Conservation (phyloP, 306 rosid species). For the Carpinus fangiana region DNA sequence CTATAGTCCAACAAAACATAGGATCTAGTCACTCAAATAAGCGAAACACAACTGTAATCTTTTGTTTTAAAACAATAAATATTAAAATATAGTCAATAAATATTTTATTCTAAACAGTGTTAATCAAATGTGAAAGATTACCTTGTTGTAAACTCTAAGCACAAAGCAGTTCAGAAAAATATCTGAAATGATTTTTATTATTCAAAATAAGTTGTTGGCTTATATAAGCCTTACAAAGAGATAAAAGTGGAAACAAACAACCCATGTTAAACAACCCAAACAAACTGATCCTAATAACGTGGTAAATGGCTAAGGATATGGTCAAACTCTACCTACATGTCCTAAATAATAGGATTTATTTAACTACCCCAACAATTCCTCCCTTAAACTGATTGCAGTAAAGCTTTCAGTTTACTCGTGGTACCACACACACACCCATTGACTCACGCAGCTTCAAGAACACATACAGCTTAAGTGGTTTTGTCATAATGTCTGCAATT, state of each 20-base stretch:
- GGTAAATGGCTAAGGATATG: conserved; percentile 11
- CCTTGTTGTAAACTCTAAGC: background rate
- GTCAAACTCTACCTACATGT: conserved; percentile 16
- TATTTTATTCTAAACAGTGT: too few species aligned
- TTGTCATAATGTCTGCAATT: conserved; percentile 22
- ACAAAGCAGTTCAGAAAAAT: background rate
- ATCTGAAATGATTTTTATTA: background rate
- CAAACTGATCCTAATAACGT: background rate
- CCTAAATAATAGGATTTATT: background rate
- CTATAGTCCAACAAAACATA: too few species aligned
- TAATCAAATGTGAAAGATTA: too few species aligned
- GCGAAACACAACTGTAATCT: too few species aligned
- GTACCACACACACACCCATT: conserved; percentile 17
- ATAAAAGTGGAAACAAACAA: conserved; percentile 2
- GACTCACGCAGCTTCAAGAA: conserved; percentile 16
- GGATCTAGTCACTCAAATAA: too few species aligned
- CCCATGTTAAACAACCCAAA: background rate
- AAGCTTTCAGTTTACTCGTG: conserved; percentile 25
- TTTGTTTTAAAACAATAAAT: too few species aligned
- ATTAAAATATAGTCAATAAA: too few species aligned
- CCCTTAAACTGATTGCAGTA: conserved; percentile 17
- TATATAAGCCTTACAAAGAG: conserved; percentile 18
- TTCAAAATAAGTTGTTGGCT: background rate
- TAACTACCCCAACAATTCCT: conserved; percentile 22
- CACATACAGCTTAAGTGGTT: background rate